A percentile compares a stretch with the other conserved stretches of the same genome.
phyloP scores from a whole-genome alignment of 169 alveolate species.

The Cyclospora cayetanensis region DNA sequence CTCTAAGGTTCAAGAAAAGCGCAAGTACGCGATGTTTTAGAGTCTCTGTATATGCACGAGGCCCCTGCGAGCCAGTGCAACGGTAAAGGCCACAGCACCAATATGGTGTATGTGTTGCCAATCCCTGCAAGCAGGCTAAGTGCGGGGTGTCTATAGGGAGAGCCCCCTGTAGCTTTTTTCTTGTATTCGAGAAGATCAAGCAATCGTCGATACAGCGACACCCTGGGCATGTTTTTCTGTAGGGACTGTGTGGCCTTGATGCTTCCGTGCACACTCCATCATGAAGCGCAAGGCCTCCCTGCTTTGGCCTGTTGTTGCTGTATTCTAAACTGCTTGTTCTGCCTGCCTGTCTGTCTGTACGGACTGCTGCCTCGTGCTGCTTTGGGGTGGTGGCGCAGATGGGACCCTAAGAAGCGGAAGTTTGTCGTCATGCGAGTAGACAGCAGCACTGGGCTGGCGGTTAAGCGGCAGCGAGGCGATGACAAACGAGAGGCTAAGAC shows the following conservation, averaged over 20 bases:
- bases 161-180: not conserved
- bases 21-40: not conserved
- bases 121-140: too few relatives aligned
- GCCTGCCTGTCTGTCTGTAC: not conserved
- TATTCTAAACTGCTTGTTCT: too few relatives aligned
- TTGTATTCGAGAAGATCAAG: not conserved
- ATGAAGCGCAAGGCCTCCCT: too few relatives aligned
- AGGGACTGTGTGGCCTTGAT: not conserved
- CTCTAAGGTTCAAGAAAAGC: not conserved
- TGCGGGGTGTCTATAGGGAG: too few relatives aligned
- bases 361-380: not conserved
- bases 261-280: not conserved
- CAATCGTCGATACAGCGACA: too few relatives aligned
- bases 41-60: not conserved
- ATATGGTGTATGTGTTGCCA: too few relatives aligned
- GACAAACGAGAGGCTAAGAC: conserved; percentile 47
- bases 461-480: conserved; percentile 12
- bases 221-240: not conserved
- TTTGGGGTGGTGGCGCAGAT: not conserved
- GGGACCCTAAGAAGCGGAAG: conserved; percentile 67
- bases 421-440: conserved; percentile 20
- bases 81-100: too few relatives aligned
- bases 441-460: conserved; percentile 35
- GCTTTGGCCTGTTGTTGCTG: too few relatives aligned
- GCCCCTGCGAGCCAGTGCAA: not conserved